These are phyloP conservation scores for Penicillium brevicompactum DNA, from an alignment of 2,329 filamentous ascomycete species.

Conservation along the genomic window DNA sequence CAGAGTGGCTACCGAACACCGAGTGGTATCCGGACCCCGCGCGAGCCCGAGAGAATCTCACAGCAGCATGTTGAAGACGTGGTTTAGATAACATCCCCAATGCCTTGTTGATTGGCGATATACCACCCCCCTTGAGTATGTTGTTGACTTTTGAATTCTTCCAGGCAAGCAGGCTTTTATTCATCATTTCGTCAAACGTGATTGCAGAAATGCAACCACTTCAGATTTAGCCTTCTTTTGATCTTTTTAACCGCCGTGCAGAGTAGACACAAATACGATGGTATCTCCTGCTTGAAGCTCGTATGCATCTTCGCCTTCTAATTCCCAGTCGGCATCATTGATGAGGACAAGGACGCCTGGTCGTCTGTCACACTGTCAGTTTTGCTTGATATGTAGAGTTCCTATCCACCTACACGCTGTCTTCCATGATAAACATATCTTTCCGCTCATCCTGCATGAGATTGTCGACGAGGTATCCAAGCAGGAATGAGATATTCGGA, in stretches of 20 bases:
- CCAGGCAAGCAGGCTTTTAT: neutral
- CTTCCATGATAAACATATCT: constrained; percentile 87
- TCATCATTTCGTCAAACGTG: neutral
- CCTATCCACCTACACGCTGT: constrained; percentile 72
- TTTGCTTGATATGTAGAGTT: neutral
- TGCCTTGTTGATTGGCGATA: neutral
- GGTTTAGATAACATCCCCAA: constrained; percentile 29
- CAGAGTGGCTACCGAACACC: constrained; percentile 40
- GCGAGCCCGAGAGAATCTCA: constrained; percentile 47
- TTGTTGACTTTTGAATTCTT: neutral
- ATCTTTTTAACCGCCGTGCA: constrained; percentile 76
- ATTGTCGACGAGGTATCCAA: constrained; percentile 76
- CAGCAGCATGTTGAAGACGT: constrained; percentile 50
- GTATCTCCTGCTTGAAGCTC: constrained; percentile 80
- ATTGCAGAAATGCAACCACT: constrained; percentile 1
- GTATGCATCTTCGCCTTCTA: constrained; percentile 92
- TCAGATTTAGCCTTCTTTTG: constrained; percentile 65
- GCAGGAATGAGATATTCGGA: constrained; percentile 73
- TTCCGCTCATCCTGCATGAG: constrained; percentile 82
- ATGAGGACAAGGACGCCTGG: constrained; percentile 95
- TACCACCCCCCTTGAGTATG: neutral
- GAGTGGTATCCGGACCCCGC: constrained; percentile 38
- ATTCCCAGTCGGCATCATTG: constrained; percentile 97
- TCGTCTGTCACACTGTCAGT: constrained; percentile 60
- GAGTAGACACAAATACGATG: constrained; percentile 92